Conservation (phyloP, 2,329 filamentous ascomycete genomes). For the Pseudopithomyces chartarum region DNA sequence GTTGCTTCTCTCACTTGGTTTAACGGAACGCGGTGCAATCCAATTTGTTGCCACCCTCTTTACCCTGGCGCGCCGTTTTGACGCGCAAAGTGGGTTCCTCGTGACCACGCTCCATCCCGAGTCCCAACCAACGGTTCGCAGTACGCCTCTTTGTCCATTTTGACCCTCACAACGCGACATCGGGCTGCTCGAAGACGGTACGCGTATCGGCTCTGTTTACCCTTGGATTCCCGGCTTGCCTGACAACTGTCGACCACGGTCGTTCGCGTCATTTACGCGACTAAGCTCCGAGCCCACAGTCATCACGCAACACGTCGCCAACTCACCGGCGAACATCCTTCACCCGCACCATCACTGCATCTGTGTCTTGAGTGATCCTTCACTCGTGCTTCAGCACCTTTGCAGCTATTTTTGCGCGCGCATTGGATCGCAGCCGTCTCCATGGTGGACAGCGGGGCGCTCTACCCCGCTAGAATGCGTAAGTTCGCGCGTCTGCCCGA, state of each 20-base stretch:
- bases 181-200: not conserved
- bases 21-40: not conserved
- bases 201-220: not conserved
- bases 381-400: not conserved
- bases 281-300: conserved; percentile 7
- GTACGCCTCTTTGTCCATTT: conserved; percentile 3
- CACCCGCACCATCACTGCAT: conserved; percentile 16
- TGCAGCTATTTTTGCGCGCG: conserved; percentile 4
- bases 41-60: not conserved
- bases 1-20: too few species aligned
- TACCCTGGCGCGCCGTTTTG: conserved; percentile 2
- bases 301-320: conserved; percentile 22
- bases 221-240: not conserved
- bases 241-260: not conserved
- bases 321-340: conserved; percentile 11
- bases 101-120: conserved; percentile 6
- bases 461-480: conserved; percentile 29
- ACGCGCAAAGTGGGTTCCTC: conserved; percentile 4
- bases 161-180: conserved; percentile 10
- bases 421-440: conserved; percentile 7
- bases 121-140: conserved; percentile 4
- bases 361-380: not conserved
- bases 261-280: conserved; percentile 27
- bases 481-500: conserved; percentile 24
- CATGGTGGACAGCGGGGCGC: conserved; percentile 15